Conservation (phyloP, 345 rosid genomes). For the Gossypium ekmanianum region DNA sequence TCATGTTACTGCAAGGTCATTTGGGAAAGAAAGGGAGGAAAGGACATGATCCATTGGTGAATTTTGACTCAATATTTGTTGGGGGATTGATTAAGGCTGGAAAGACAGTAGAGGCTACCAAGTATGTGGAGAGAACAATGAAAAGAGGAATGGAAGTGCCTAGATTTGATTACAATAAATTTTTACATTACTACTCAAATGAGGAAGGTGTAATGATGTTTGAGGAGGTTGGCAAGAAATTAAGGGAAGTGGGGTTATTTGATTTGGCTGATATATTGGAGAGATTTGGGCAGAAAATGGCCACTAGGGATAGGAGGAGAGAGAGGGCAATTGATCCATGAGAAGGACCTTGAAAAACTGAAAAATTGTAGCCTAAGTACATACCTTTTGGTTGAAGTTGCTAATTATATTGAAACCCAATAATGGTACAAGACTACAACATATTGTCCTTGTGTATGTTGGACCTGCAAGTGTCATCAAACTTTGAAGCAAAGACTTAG, state of each 20-base stretch:
- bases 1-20: constrained; percentile 85
- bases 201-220: constrained; percentile 78
- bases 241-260: constrained; percentile 57
- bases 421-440: too few species aligned
- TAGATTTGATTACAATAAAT: constrained; percentile 78
- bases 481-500: too few species aligned
- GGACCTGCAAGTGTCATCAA: too few species aligned
- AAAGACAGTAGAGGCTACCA: constrained; percentile 58
- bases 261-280: constrained; percentile 83
- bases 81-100: constrained; percentile 92
- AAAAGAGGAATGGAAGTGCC: constrained; percentile 72
- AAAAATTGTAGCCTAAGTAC: background rate
- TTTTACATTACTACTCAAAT: constrained; percentile 68
- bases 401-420: too few species aligned
- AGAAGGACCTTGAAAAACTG: background rate
- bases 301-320: constrained; percentile 78
- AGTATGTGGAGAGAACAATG: constrained; percentile 69
- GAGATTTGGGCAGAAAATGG: constrained; percentile 84
- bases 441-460: too few species aligned
- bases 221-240: constrained; percentile 57
- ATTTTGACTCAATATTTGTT: constrained; percentile 78
- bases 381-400: background rate
- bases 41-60: constrained; percentile 61
- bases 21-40: constrained; percentile 84
- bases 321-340: constrained; percentile 25